A percentile compares a stretch with the other conserved stretches of the same genome.
Evolutionary conservation across 495 filamentous ascomycete species (phyloP).

Genomic region (Neurospora sp.): DNA sequence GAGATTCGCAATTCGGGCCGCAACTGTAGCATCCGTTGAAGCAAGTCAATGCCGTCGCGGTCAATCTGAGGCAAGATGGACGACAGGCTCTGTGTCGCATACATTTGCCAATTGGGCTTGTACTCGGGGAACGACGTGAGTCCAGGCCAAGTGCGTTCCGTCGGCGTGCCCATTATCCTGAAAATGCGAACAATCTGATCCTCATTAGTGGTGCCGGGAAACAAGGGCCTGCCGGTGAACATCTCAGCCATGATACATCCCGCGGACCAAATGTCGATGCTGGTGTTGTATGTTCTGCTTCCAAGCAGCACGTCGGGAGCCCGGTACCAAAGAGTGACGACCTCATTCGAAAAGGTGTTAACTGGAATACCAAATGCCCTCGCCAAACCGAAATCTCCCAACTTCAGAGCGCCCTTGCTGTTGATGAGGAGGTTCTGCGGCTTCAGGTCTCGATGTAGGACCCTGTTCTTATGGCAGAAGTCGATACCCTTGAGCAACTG

Average conservation of each 20-base stretch:
- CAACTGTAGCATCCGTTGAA: conserved; percentile 84
- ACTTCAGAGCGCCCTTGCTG: conserved; percentile 77
- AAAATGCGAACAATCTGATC: conserved; percentile 94
- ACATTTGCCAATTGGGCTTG: conserved; percentile 86
- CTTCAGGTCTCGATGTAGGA: conserved; percentile 92
- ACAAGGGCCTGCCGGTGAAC: conserved; percentile 86
- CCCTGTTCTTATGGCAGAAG: conserved; percentile 93
- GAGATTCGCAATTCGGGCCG: conserved; percentile 86
- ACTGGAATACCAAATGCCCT: conserved; percentile 93
- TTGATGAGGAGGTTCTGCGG: conserved; percentile 95
- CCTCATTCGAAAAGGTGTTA: conserved; percentile 97
- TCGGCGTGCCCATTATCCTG: conserved; percentile 92
- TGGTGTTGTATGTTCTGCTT: conserved; percentile 87
- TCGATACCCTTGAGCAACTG: conserved; percentile 89
- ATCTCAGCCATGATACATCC: conserved; percentile 99
- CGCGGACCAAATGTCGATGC: conserved; percentile 96
- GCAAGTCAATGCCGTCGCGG: conserved; percentile 68
- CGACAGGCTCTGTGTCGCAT: conserved; percentile 82
- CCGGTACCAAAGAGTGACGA: conserved; percentile 94
- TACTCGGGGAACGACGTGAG: conserved; percentile 88
- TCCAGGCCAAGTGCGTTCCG: conserved; percentile 84
- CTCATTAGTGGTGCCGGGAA: conserved; percentile 92
- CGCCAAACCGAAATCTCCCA: conserved; percentile 91
- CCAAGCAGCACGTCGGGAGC: conserved; percentile 89
- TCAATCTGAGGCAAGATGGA: conserved; percentile 87